Base-by-base conservation (phyloP, 1,139 yeast genomes). In the Protomyces inouyei region DNA sequence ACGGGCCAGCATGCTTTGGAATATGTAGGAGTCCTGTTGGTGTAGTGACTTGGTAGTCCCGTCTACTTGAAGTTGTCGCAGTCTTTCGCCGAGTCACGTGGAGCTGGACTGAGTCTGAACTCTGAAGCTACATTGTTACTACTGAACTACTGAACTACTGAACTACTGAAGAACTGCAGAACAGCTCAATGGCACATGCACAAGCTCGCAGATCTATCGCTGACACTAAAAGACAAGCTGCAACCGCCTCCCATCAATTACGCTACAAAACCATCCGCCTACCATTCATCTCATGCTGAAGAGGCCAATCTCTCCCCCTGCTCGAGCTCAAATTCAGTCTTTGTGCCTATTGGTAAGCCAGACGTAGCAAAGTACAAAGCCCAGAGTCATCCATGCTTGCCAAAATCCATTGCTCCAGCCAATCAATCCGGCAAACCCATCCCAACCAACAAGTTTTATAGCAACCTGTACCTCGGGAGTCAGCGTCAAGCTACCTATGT, bases 391-490 rank as follows among this genome's bases (percentile, higher is more conserved):
- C 18, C 23, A 23, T 35, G 52, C 16, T 38, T n/a, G 32, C 63
- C 63, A 52, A 52, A 52, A 38, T 52, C 57, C 10, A 35, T 59
- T 3, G 21, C n/a, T 12, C 35, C 63, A 12, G 35, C 40, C 21
- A 18, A 48, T 16, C 23, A 6, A 3, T 52, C 57, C 10, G 57
- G 57, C 35, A 6, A 25, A 6, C 70, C 75, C 3, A 73, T 80
- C 66, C 82, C 83, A 70, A 87, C 93, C 48, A 87, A 87, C 78
- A 87, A 86, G 74, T 87, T 86, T 75, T 86, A 83, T 74, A 80
- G 82, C 59, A 87, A 87, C 72, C 75, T 87, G 74, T 75, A 84
- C 70, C 76, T 87, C 46, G 85, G 77, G 36, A 75, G 75, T 54
- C 88, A 84, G 73, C 76, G 78, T 28, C 78, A 79, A 66, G 76